These are phyloP conservation scores for Didymella pinodella DNA, from an alignment of 2,329 filamentous ascomycete genomes.

Conservation along the genomic window DNA sequence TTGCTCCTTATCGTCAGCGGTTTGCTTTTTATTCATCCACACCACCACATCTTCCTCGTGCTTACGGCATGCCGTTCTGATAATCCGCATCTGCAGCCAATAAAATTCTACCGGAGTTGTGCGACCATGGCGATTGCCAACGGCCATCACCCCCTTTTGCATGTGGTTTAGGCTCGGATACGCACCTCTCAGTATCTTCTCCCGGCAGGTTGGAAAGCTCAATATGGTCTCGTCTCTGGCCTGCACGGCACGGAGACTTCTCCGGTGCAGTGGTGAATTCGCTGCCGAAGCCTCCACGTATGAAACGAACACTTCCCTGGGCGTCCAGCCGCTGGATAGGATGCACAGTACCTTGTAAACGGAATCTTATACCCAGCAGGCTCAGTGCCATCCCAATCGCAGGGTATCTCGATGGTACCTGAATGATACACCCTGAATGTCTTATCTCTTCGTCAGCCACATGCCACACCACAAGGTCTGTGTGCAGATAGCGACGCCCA, in stretches of 20 bases:
- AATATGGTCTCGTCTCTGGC: neutral
- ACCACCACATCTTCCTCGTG: neutral
- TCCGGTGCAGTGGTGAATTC: slow-evolving; percentile 10
- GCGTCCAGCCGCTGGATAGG: slow-evolving; percentile 1
- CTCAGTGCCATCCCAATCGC: neutral
- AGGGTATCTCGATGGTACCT: slow-evolving; percentile 3
- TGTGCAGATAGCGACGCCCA: neutral
- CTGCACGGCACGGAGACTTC: slow-evolving; percentile 7
- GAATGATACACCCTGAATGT: neutral
- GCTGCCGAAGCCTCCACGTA: slow-evolving; percentile 1
- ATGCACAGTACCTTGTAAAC: neutral
- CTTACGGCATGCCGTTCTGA: neutral
- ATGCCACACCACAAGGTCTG: neutral
- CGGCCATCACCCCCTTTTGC: neutral
- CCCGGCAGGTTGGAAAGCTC: slow-evolving; percentile 1
- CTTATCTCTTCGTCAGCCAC: slow-evolving; percentile 12
- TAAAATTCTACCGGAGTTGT: neutral
- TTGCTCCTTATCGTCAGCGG: slow-evolving; percentile 8
- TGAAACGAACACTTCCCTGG: neutral
- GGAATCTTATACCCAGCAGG: slow-evolving; percentile 5
- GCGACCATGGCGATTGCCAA: neutral
- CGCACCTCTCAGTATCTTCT: neutral
- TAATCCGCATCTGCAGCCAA: neutral
- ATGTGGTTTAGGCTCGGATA: neutral
- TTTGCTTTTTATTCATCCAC: slow-evolving; percentile 7